phyloP scores from a whole-genome alignment of 768 basidiomycete genomes.

The Mycena haematopus region DNA sequence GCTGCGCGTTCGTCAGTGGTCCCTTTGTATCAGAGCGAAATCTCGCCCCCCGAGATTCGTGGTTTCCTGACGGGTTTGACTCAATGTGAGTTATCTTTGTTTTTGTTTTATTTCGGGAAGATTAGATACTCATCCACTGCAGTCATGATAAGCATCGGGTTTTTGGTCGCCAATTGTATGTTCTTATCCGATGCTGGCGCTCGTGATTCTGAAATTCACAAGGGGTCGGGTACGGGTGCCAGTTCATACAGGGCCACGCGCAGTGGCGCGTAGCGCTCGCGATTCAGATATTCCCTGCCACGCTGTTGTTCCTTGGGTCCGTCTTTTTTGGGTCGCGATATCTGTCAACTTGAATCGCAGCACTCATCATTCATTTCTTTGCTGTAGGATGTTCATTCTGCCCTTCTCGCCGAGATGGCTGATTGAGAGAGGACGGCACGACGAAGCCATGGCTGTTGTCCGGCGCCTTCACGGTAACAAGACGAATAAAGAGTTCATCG shows the following conservation, averaged over 20 bases:
- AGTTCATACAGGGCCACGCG: slow-evolving; percentile 49
- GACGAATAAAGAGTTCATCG: slow-evolving; percentile 49
- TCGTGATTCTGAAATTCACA: slow-evolving; percentile 53
- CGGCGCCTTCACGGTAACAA: slow-evolving; percentile 61
- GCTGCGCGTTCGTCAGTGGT: slow-evolving; percentile 48
- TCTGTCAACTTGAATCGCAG: background rate
- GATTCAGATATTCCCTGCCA: slow-evolving; percentile 60
- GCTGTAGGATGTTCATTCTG: slow-evolving; percentile 48
- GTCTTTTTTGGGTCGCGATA: background rate
- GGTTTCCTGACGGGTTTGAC: slow-evolving; percentile 60
- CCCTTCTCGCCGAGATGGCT: slow-evolving; percentile 62
- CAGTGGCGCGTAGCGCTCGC: slow-evolving; percentile 65
- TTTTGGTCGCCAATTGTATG: slow-evolving; percentile 27
- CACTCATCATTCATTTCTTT: background rate
- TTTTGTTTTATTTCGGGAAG: slow-evolving; percentile 42
- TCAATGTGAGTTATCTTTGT: slow-evolving; percentile 53
- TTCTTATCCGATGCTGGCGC: background rate
- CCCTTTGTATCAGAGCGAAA: slow-evolving; percentile 60
- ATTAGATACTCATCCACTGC: background rate
- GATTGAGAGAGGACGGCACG: slow-evolving; percentile 49
- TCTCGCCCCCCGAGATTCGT: slow-evolving; percentile 54
- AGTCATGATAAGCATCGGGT: slow-evolving; percentile 30
- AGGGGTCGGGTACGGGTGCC: slow-evolving; percentile 62
- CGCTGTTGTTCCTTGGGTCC: slow-evolving; percentile 52
- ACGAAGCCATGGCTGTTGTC: slow-evolving; percentile 56